phyloP scores from a whole-genome alignment of 495 filamentous ascomycete species.

The Penicillium ucsense region DNA sequence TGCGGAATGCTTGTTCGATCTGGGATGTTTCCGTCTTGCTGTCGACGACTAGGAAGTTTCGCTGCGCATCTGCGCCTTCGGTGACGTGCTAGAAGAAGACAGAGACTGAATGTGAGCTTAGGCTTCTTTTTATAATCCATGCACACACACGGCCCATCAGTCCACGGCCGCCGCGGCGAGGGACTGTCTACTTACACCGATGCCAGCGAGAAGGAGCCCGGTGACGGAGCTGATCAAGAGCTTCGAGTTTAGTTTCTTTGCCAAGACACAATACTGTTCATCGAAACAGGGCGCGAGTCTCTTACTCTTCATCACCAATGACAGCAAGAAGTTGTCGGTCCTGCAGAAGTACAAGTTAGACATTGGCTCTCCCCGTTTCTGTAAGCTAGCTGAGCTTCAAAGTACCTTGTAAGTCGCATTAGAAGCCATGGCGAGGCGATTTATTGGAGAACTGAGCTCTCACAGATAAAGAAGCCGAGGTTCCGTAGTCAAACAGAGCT shows the following conservation, averaged over 20 bases:
- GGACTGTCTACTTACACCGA: conserved; percentile 59
- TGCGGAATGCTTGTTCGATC: conserved; percentile 87
- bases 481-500: neutral
- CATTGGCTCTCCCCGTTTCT: conserved; percentile 9
- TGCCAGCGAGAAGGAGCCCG: conserved; percentile 84
- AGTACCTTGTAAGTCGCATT: conserved; percentile 34
- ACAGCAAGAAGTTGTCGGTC: conserved; percentile 95
- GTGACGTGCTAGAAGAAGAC: conserved; percentile 54
- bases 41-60: conserved; percentile 97
- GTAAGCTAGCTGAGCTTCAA: conserved; percentile 2
- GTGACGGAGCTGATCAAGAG: conserved; percentile 73
- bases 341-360: conserved; percentile 28
- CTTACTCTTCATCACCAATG: conserved; percentile 88
- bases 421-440: conserved; percentile 25
- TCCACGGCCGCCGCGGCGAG: neutral
- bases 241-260: neutral
- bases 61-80: conserved; percentile 70
- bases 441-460: neutral
- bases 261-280: neutral
- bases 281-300: neutral
- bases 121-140: too few species aligned
- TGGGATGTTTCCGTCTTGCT: conserved; percentile 75
- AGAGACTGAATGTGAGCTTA: neutral
- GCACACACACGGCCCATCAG: neutral
- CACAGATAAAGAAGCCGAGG: neutral